A percentile compares a stretch with the other conserved stretches of the same genome.
Evolutionary conservation across 1,284 basidiomycete genomes (phyloP).

Genomic region (Athelia psychrophila): DNA sequence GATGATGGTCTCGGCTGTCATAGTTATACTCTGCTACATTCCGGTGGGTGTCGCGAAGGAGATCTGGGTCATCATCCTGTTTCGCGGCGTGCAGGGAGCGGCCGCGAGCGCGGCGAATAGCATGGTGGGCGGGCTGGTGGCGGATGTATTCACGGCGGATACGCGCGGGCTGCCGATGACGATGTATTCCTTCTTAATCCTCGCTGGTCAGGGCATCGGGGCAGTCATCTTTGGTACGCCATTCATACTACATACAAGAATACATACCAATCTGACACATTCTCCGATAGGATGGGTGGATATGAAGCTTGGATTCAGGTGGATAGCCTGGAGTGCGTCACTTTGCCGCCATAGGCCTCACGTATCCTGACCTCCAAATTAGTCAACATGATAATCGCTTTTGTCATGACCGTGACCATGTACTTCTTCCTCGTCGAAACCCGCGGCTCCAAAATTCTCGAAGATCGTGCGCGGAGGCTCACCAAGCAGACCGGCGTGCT

Average conservation of each 20-base stretch:
- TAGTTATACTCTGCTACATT: neutral
- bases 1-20: neutral
- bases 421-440: constrained; percentile 1
- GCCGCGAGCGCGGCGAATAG: neutral
- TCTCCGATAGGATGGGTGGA: constrained; percentile 1
- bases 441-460: neutral
- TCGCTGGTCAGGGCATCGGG: neutral
- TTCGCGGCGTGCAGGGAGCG: neutral
- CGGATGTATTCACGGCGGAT: constrained; percentile 1
- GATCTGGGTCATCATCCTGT: neutral
- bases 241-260: neutral
- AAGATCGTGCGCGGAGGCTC: neutral
- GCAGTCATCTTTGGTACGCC: neutral
- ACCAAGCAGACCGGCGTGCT: neutral
- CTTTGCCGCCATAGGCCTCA: neutral
- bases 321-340: constrained; percentile 1
- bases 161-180: neutral
- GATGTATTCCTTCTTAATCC: neutral
- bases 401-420: neutral
- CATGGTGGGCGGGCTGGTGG: neutral
- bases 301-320: neutral
- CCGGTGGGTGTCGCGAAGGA: neutral
- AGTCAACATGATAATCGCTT: constrained; percentile 2
- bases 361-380: neutral
- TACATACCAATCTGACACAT: neutral